Conservation (phyloP, 495 filamentous ascomycete genomes). For the Lepidopterella palustris region DNA sequence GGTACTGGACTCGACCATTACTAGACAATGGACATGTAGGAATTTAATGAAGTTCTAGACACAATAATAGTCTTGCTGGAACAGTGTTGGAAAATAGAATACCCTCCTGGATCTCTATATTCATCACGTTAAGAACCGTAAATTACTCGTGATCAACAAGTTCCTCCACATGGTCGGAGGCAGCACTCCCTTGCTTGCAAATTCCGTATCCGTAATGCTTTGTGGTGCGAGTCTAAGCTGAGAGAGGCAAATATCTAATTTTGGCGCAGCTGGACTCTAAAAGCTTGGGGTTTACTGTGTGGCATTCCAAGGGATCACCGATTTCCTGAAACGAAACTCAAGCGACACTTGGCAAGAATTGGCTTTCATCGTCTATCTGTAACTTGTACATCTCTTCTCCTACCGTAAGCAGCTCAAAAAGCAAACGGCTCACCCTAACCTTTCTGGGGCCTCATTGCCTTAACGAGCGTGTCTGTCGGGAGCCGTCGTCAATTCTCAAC, state of each 20-base stretch:
- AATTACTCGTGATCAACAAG: not conserved
- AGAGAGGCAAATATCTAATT: not conserved
- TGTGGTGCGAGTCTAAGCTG: not conserved
- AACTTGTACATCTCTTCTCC: not conserved
- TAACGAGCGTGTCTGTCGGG: not conserved
- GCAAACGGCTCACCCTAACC: not conserved
- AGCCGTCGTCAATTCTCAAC: not conserved
- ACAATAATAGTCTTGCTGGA: too few relatives aligned
- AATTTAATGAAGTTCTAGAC: too few relatives aligned
- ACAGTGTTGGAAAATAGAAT: not conserved
- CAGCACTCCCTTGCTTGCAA: not conserved
- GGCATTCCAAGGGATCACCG: not conserved
- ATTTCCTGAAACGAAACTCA: not conserved
- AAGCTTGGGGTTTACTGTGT: not conserved
- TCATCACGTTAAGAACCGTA: not conserved
- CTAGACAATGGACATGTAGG: too few relatives aligned
- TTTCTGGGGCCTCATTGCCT: not conserved
- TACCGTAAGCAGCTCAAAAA: not conserved
- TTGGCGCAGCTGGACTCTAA: not conserved
- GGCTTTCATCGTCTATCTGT: not conserved
- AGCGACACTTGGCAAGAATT: not conserved
- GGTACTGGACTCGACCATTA: not conserved
- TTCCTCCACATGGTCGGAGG: not conserved
- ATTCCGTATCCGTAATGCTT: not conserved
- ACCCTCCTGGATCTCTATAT: not conserved